Conservation (phyloP, 768 basidiomycete species). For the Mycena alexandri region DNA sequence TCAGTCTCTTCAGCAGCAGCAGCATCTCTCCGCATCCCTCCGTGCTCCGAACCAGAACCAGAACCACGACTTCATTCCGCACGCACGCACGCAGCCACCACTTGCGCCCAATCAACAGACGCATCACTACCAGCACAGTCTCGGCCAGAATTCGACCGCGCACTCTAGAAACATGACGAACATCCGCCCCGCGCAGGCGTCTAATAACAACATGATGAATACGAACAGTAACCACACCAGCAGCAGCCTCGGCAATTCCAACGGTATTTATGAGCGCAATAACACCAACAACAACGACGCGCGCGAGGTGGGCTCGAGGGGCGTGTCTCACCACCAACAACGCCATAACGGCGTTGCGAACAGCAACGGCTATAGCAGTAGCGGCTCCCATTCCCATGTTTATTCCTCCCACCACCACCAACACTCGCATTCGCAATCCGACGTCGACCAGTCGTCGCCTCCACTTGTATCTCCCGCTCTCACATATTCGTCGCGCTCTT, state of each 20-base stretch:
- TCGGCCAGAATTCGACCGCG: neutral
- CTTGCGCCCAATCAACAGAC: conserved; percentile 6
- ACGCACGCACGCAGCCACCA: conserved; percentile 5
- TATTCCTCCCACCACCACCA: conserved; percentile 21
- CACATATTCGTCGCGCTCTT: conserved; percentile 71
- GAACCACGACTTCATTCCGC: conserved; percentile 13
- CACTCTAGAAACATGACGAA: conserved; percentile 22
- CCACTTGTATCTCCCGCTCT: conserved; percentile 75
- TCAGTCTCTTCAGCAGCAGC: conserved; percentile 9
- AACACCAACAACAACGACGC: neutral
- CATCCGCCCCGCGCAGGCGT: conserved; percentile 22
- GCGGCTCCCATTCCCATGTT: conserved; percentile 12
- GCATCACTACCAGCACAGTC: conserved; percentile 29
- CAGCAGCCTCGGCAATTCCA: conserved; percentile 37
- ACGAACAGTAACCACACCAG: conserved; percentile 28
- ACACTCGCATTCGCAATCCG: conserved; percentile 15
- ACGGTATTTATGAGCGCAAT: conserved; percentile 36
- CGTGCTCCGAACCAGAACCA: conserved; percentile 25
- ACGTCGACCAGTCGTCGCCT: conserved; percentile 58
- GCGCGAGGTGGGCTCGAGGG: conserved; percentile 8
- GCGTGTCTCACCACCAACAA: conserved; percentile 22
- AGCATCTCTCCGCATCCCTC: conserved; percentile 13
- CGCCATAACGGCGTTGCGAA: conserved; percentile 30
- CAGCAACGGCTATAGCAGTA: too few species aligned
- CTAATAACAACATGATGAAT: conserved; percentile 33